These are phyloP conservation scores for Vitis riparia DNA, from an alignment of 164 flowering plant species.

Conservation along the genomic window DNA sequence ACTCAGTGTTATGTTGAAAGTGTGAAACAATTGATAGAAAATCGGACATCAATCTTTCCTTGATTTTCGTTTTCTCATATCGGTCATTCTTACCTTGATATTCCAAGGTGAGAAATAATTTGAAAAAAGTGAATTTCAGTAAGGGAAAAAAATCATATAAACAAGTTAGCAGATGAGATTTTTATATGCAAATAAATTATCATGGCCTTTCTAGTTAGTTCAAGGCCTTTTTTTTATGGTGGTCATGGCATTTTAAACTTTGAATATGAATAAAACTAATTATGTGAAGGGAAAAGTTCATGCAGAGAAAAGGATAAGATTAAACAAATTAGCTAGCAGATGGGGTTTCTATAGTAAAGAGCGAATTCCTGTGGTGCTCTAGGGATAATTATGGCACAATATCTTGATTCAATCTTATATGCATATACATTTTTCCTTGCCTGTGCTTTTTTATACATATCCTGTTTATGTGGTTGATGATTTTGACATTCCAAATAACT, in stretches of 20 bases:
- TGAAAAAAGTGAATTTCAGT: too few relatives aligned
- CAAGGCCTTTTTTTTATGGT: neutral
- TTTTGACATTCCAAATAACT: neutral
- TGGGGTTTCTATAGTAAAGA: neutral
- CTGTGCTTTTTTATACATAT: neutral
- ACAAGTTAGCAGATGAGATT: neutral
- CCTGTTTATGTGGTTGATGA: neutral
- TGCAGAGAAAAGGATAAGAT: neutral
- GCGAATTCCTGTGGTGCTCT: neutral
- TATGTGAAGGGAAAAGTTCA: neutral
- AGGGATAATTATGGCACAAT: neutral
- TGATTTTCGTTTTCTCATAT: too few relatives aligned
- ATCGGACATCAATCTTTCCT: too few relatives aligned
- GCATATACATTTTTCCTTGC: neutral
- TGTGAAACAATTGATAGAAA: too few relatives aligned
- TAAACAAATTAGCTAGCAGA: too few relatives aligned
- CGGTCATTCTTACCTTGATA: too few relatives aligned
- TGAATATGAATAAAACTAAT: neutral
- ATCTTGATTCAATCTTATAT: neutral
- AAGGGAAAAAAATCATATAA: too few relatives aligned
- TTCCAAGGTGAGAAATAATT: too few relatives aligned
- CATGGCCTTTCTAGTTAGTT: neutral
- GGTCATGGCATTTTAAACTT: neutral
- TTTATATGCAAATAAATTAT: neutral
- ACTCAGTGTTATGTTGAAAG: too few relatives aligned